A percentile compares a stretch with the other conserved stretches of the same genome.
phyloP scores from a whole-genome alignment of 441 rosid genomes.

The Mallotus repandus region DNA sequence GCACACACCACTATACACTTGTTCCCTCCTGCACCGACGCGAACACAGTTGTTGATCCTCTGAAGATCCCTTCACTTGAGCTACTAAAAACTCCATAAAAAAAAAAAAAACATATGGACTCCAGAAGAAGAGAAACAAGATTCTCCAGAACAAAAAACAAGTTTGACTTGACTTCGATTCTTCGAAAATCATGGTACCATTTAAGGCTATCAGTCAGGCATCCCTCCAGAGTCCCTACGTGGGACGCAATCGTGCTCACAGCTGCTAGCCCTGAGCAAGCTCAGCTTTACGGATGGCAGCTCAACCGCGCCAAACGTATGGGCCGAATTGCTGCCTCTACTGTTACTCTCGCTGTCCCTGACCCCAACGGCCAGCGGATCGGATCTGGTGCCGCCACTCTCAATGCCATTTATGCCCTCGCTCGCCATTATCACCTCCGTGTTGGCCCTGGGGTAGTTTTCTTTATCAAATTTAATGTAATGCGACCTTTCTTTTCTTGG shows the following conservation, averaged over 20 bases:
- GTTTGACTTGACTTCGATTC: slow-evolving; percentile 48
- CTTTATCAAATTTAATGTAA: too few relatives aligned
- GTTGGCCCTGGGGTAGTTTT: slow-evolving; percentile 34
- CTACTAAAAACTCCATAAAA: too few relatives aligned
- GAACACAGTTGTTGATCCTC: background rate
- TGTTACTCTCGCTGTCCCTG: slow-evolving; percentile 84
- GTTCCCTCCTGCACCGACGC: slow-evolving; percentile 1
- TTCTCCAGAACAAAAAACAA: slow-evolving; percentile 31
- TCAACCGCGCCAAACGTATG: slow-evolving; percentile 70
- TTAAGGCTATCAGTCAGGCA: slow-evolving; percentile 82
- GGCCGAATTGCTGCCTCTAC: slow-evolving; percentile 81
- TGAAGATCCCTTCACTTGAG: too few relatives aligned
- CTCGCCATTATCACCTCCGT: slow-evolving; percentile 45
- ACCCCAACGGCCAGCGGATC: slow-evolving; percentile 84
- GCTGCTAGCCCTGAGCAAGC: slow-evolving; percentile 99
- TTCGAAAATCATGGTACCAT: slow-evolving; percentile 96
- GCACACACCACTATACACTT: background rate
- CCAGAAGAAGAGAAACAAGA: slow-evolving; percentile 19
- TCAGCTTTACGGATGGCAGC: slow-evolving; percentile 88
- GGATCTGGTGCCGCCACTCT: slow-evolving; percentile 98
- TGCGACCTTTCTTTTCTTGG: too few relatives aligned
- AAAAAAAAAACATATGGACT: slow-evolving; percentile 16
- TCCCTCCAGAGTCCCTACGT: slow-evolving; percentile 82
- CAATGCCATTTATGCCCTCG: slow-evolving; percentile 74
- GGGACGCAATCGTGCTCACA: slow-evolving; percentile 92